phyloP scores from a whole-genome alignment of 768 basidiomycete species.

The Trametes punicea region DNA sequence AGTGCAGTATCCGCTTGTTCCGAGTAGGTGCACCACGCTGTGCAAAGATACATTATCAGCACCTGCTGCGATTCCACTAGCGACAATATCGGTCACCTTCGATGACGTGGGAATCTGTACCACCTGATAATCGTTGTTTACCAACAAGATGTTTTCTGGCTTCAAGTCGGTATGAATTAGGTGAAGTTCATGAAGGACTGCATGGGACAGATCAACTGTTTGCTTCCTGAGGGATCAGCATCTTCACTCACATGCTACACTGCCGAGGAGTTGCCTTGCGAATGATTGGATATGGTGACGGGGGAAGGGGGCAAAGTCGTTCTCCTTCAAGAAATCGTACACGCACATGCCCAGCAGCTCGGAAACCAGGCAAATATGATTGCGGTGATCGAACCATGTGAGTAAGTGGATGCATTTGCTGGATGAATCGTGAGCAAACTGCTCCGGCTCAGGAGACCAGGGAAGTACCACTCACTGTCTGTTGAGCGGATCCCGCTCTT shows the following conservation, averaged over 20 bases:
- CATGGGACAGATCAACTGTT: slow-evolving; percentile 17
- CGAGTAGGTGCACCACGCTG: slow-evolving; percentile 67
- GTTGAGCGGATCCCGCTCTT: slow-evolving; percentile 84
- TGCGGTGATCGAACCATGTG: slow-evolving; percentile 93
- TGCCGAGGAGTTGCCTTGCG: slow-evolving; percentile 85
- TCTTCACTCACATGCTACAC: slow-evolving; percentile 80
- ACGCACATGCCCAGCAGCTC: slow-evolving; percentile 96
- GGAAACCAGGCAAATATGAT: slow-evolving; percentile 96
- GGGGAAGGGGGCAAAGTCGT: slow-evolving; percentile 94
- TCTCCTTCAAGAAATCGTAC: slow-evolving; percentile 98
- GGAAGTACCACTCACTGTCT: slow-evolving; percentile 61
- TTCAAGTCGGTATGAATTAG: slow-evolving; percentile 98
- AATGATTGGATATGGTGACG: slow-evolving; percentile 96
- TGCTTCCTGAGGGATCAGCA: slow-evolving; percentile 4
- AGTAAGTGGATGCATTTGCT: slow-evolving; percentile 98
- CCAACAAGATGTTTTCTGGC: slow-evolving; percentile 96
- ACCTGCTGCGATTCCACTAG: not conserved
- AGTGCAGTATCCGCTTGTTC: slow-evolving; percentile 73
- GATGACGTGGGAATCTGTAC: slow-evolving; percentile 58
- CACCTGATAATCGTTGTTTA: slow-evolving; percentile 73
- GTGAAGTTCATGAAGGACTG: slow-evolving; percentile 88
- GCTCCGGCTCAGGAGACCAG: slow-evolving; percentile 9
- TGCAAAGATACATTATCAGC: slow-evolving; percentile 12
- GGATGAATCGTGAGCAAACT: slow-evolving; percentile 16
- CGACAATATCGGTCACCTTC: slow-evolving; percentile 44